Evolutionary conservation across 2,329 filamentous ascomycete species (phyloP), one percentile per base, ranked within the genome.

Genomic region (Fusarium tricinctum): DNA sequence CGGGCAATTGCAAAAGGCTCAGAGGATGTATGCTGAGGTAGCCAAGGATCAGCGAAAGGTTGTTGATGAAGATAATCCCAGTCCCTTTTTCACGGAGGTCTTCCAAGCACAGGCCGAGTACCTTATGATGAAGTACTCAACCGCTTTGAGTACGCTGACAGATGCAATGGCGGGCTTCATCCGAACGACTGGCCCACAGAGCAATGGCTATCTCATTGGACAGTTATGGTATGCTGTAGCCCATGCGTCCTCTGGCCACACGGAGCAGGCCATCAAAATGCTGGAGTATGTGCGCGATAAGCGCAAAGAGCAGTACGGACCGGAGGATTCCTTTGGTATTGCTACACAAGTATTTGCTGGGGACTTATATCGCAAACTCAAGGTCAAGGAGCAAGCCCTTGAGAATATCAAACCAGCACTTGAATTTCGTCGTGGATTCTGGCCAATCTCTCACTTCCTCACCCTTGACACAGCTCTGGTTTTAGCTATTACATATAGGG

Each of bases 231-330:
- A 40, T 14, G 47, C 47, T 9, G 33, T 50, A 3, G 33, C 13
- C 14, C 23, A 40, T 15, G 33, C 47, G n/a, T 50, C 47, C 5
- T 22, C 35, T 9, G 33, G 47, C 3, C 23, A 50, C n/a, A 9
- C 32, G 3, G n/a, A 40, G 10, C 33, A 50, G 35, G 33, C 33
- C 15, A 50, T 50, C 6, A 40, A 50, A 26, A 14, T 28, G 47
- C 22, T 50, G 17, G 47, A 50, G 17, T 50, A 13, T 19, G 47
- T 50, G 23, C 47, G 47, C 10, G 47, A 50, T 22, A 50, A 50
- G 47, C 17, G 47, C 4, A 50, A 50, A 17, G 47, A 40, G 47
- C 33, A 50, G n/a, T 39, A 50, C 6, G 33, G 33, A 4, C 47
- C 47, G 9, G 33, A 50, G 26, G 47, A 50, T 15, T 50, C 47